A percentile compares a stretch with the other conserved stretches of the same genome.
Conservation (phyloP, 1,139 yeast genomes). For the Candida frijolesensis region DNA sequence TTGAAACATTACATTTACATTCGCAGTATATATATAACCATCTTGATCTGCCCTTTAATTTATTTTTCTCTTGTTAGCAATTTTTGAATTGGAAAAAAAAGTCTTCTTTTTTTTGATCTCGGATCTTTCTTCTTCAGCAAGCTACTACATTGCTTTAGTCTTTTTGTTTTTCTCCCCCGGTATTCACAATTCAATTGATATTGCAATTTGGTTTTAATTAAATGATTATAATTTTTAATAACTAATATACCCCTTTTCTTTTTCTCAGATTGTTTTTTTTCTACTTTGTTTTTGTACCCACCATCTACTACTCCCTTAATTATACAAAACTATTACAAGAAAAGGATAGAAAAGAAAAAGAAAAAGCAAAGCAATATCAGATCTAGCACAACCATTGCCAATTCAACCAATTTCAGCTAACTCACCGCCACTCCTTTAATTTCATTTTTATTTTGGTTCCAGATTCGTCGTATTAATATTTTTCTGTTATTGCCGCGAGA, state of each 20-base stretch:
- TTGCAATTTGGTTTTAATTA: background rate
- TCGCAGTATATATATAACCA: background rate
- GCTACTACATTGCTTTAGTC: background rate
- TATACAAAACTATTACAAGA: too few relatives aligned
- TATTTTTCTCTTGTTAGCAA: background rate
- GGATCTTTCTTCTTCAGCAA: background rate
- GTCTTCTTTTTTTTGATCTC: background rate
- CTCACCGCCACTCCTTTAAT: background rate
- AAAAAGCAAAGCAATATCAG: too few relatives aligned
- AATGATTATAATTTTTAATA: background rate
- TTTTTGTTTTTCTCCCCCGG: background rate
- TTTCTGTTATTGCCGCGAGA: background rate
- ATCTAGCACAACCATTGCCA: background rate
- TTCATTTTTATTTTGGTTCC: background rate
- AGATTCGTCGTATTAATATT: background rate
- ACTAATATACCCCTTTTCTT: background rate
- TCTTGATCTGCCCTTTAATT: background rate
- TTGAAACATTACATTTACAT: background rate
- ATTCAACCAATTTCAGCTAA: background rate
- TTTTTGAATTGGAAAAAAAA: background rate
- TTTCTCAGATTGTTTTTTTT: background rate
- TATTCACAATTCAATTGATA: background rate
- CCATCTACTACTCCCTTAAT: background rate
- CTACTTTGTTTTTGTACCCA: background rate
- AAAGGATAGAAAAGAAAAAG: too few relatives aligned